Percentiles rank a stretch among this genome's conserved stretches.
These are phyloP conservation scores for Eucalyptus regnans DNA, from an alignment of 345 rosid species.

Conservation along the genomic window DNA sequence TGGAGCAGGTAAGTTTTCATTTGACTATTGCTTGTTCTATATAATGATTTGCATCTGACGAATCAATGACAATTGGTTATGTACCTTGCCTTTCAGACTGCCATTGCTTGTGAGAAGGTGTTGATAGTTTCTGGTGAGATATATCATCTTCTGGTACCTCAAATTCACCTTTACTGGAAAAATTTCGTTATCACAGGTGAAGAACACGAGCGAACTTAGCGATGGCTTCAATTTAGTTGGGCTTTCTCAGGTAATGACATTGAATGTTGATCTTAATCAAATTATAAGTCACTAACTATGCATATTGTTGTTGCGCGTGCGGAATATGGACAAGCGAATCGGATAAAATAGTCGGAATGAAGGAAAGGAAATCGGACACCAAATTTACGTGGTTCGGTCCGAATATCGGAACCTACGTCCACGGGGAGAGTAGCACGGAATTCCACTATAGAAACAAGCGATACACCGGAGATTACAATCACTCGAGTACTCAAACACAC, in stretches of 20 bases:
- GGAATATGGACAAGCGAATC: too few relatives aligned
- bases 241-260: conserved; percentile 61
- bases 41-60: background rate
- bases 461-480: too few relatives aligned
- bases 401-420: too few relatives aligned
- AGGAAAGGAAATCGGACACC: too few relatives aligned
- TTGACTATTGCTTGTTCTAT: background rate
- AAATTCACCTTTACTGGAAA: background rate
- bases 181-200: conserved; percentile 1
- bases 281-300: background rate
- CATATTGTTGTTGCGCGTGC: too few relatives aligned
- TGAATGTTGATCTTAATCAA: background rate
- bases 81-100: conserved; percentile 41
- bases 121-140: conserved; percentile 6
- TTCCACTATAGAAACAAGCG: too few relatives aligned
- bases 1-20: conserved; percentile 40
- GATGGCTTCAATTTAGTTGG: conserved; percentile 71
- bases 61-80: background rate
- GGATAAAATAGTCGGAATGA: too few relatives aligned
- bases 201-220: conserved; percentile 55
- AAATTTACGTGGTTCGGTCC: too few relatives aligned
- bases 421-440: too few relatives aligned
- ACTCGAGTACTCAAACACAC: too few relatives aligned
- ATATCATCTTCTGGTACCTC: background rate
- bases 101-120: conserved; percentile 79